Evolutionary conservation across 495 filamentous ascomycete genomes (phyloP).

Genomic region (Immersiella caudata): DNA sequence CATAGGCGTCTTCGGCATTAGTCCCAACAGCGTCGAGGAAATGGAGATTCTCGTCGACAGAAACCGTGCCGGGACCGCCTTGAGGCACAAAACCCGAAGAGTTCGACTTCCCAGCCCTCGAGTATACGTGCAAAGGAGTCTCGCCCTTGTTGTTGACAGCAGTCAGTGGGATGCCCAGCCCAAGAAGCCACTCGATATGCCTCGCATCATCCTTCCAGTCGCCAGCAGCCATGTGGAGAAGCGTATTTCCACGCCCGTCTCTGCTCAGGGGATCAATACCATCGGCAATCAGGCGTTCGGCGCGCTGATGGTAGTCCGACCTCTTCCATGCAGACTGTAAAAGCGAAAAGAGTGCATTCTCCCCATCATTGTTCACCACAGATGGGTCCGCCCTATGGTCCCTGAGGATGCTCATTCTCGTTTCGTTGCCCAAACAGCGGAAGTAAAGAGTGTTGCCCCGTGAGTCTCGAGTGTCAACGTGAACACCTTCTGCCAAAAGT

Average conservation of each 20-base stretch:
- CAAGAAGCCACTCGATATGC: slow-evolving; percentile 15
- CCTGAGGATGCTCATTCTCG: background rate
- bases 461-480: background rate
- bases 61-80: background rate
- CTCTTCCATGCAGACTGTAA: background rate
- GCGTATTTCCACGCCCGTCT: background rate
- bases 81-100: background rate
- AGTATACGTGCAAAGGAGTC: slow-evolving; percentile 13
- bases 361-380: background rate
- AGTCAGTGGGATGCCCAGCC: slow-evolving; percentile 19
- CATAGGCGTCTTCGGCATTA: background rate
- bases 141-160: slow-evolving; percentile 20
- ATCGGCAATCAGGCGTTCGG: background rate
- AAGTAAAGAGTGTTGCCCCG: background rate
- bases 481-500: background rate
- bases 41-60: background rate
- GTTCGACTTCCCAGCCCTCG: background rate
- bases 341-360: background rate
- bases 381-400: background rate
- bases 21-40: background rate
- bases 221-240: background rate
- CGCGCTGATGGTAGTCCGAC: background rate
- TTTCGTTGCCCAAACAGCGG: background rate
- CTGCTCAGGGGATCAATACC: background rate
- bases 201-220: background rate